These are phyloP conservation scores for Saccharum hybrid DNA, from an alignment of 202 grass and related monocot genomes.

Conservation along the genomic window DNA sequence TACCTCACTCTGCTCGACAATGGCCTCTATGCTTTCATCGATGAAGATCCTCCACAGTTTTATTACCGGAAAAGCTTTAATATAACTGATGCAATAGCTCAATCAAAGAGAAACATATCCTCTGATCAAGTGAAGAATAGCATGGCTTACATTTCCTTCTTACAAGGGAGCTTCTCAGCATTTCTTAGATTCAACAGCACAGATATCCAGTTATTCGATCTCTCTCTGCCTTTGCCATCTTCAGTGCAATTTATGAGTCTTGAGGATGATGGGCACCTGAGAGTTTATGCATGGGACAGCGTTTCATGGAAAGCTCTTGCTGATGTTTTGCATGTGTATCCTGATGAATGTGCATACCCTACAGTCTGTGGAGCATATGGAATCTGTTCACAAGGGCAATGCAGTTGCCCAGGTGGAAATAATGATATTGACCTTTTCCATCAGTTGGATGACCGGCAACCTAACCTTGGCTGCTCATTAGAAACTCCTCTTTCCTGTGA, in stretches of 20 bases:
- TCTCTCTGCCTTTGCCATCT: slow-evolving; percentile 51
- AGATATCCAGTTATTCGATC: slow-evolving; percentile 40
- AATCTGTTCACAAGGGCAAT: slow-evolving; percentile 70
- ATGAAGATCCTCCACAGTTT: slow-evolving; percentile 51
- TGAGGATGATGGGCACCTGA: slow-evolving; percentile 71
- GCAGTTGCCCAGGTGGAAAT: slow-evolving; percentile 62
- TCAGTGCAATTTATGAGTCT: slow-evolving; percentile 75
- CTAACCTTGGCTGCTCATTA: slow-evolving; percentile 57
- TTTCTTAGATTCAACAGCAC: slow-evolving; percentile 48
- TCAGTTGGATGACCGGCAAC: slow-evolving; percentile 49
- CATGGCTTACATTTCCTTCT: slow-evolving; percentile 60
- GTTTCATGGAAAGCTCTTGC: slow-evolving; percentile 43
- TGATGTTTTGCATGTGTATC: slow-evolving; percentile 61
- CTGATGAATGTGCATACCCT: slow-evolving; percentile 70
- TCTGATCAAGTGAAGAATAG: slow-evolving; percentile 45
- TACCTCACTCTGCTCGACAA: slow-evolving; percentile 63
- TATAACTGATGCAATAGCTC: slow-evolving; percentile 35
- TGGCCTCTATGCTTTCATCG: slow-evolving; percentile 65
- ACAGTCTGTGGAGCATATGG: slow-evolving; percentile 73
- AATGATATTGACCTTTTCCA: slow-evolving; percentile 41
- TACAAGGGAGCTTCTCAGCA: slow-evolving; percentile 57
- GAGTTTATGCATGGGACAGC: slow-evolving; percentile 60
- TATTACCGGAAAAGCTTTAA: slow-evolving; percentile 72
- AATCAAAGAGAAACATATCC: slow-evolving; percentile 43
- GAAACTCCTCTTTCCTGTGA: slow-evolving; percentile 69